Evolutionary conservation across 192 early-diverging fungal species (phyloP).

Genomic region (Phycomyces nitens): DNA sequence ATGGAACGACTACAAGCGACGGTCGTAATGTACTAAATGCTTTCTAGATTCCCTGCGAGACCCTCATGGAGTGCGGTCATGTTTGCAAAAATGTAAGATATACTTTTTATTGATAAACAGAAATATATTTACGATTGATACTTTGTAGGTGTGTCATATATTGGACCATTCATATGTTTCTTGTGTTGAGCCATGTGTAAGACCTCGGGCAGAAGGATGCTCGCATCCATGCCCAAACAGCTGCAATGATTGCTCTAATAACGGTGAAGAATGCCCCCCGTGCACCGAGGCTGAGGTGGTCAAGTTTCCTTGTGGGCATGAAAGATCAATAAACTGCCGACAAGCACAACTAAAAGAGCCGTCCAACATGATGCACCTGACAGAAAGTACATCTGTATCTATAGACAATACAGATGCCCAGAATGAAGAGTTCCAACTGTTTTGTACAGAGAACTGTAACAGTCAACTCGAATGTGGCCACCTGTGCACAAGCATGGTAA

Average conservation of each 20-base stretch:
- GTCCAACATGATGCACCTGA: not conserved
- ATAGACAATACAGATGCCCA: constrained; percentile 1
- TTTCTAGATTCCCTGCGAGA: constrained; percentile 8
- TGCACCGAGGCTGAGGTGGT: constrained; percentile 6
- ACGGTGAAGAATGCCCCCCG: constrained; percentile 12
- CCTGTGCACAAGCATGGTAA: constrained; percentile 9
- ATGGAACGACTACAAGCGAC: not conserved
- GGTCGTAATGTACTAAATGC: not conserved
- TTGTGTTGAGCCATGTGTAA: constrained; percentile 14
- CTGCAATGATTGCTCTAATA: constrained; percentile 15
- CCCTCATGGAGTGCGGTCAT: constrained; percentile 24
- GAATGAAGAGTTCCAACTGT: not conserved
- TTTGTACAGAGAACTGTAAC: constrained; percentile 11
- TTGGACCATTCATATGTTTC: not conserved
- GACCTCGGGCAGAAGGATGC: constrained; percentile 12
- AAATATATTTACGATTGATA: not conserved
- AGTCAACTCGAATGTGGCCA: constrained; percentile 21
- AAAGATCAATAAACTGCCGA: constrained; percentile 1
- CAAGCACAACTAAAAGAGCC: not conserved
- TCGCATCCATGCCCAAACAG: constrained; percentile 16
- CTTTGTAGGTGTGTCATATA: constrained; percentile 16
- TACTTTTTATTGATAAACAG: not conserved
- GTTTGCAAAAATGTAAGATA: constrained; percentile 17
- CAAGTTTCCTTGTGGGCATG: constrained; percentile 21
- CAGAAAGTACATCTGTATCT: not conserved